A percentile compares a stretch with the other conserved stretches of the same genome.
Conservation (phyloP, 768 basidiomycete genomes). For the Termitomyces sp. region DNA sequence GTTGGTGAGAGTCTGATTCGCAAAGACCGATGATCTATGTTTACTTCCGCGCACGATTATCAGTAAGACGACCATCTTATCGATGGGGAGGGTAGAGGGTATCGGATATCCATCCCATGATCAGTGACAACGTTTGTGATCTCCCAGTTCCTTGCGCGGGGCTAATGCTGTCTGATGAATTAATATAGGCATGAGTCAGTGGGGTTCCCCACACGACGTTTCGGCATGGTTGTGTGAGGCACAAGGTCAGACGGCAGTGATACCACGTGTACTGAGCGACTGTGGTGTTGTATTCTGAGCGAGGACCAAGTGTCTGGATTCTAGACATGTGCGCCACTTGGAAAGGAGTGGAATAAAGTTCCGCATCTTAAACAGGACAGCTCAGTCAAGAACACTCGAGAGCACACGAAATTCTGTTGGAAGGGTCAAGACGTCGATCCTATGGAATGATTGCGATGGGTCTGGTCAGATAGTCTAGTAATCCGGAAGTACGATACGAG, state of each 20-base stretch:
- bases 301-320: background rate
- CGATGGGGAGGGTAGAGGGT: conserved; percentile 4
- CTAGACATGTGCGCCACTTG: background rate
- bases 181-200: conserved; percentile 1
- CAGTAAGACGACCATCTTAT: conserved; percentile 7
- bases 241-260: background rate
- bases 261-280: background rate
- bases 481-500: background rate
- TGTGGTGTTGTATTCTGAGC: background rate
- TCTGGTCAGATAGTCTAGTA: too few relatives aligned
- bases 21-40: background rate
- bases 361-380: background rate
- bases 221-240: conserved; percentile 1
- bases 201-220: conserved; percentile 1
- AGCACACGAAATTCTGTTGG: background rate
- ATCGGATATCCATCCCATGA: background rate
- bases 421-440: conserved; percentile 26
- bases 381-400: background rate
- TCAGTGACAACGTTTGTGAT: conserved; percentile 5
- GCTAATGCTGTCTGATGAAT: conserved; percentile 3
- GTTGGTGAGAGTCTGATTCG: background rate
- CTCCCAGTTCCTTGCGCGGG: background rate
- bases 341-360: background rate
- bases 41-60: conserved; percentile 4
- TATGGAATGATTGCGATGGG: background rate